These are phyloP conservation scores for Penicillium simplicissimum DNA, from an alignment of 495 filamentous ascomycete genomes.

Conservation along the genomic window DNA sequence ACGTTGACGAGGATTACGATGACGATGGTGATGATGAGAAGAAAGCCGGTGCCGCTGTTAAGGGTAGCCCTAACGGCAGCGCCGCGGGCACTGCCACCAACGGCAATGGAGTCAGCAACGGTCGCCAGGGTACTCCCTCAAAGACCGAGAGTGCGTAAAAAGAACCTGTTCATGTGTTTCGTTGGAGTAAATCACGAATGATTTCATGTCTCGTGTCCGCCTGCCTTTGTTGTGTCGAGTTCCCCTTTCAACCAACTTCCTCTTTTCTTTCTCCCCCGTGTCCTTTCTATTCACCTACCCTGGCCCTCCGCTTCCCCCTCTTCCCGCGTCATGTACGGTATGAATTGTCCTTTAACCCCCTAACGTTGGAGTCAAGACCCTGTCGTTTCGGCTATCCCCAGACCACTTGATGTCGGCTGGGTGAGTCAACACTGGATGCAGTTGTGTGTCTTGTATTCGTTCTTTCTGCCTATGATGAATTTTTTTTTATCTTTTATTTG, in stretches of 20 bases:
- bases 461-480: slow-evolving; percentile 30
- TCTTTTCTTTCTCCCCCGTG: slow-evolving; percentile 17
- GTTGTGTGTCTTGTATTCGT: slow-evolving; percentile 25
- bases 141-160: slow-evolving; percentile 39
- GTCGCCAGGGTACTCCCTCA: slow-evolving; percentile 33
- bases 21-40: slow-evolving; percentile 85
- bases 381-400: slow-evolving; percentile 3
- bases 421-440: slow-evolving; percentile 1
- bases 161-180: slow-evolving; percentile 1
- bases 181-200: slow-evolving; percentile 6
- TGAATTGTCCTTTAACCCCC: slow-evolving; percentile 22
- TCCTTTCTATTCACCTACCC: slow-evolving; percentile 11
- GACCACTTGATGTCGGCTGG: not conserved
- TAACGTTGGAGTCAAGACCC: not conserved
- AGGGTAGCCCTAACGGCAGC: slow-evolving; percentile 47
- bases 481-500: slow-evolving; percentile 23
- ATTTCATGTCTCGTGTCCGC: not conserved
- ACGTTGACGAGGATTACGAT: slow-evolving; percentile 95
- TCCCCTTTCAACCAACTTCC: not conserved
- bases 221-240: not conserved
- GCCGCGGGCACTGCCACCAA: slow-evolving; percentile 34
- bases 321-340: slow-evolving; percentile 33
- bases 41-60: slow-evolving; percentile 43
- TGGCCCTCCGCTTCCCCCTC: not conserved
- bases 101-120: slow-evolving; percentile 32